Conservation (phyloP, 2,329 filamentous ascomycete genomes). For the Lachnellula suecica region DNA sequence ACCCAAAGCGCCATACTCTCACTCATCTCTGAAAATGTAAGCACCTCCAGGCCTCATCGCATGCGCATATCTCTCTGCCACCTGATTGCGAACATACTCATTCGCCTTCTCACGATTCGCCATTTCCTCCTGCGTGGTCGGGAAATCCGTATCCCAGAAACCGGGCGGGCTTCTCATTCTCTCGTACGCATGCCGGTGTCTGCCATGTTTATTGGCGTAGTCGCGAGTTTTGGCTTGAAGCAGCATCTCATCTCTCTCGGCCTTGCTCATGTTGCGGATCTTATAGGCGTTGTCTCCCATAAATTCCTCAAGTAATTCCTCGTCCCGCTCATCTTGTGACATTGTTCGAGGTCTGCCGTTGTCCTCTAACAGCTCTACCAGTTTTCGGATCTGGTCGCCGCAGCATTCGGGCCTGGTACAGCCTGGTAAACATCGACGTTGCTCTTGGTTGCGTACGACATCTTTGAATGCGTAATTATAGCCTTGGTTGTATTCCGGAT, state of each 20-base stretch:
- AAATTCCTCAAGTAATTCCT: constrained; percentile 53
- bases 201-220: constrained; percentile 73
- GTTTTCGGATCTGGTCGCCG: constrained; percentile 37
- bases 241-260: constrained; percentile 66
- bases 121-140: constrained; percentile 77
- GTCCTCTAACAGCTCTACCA: constrained; percentile 25
- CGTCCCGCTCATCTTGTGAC: constrained; percentile 40
- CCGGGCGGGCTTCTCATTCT: constrained; percentile 75
- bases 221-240: constrained; percentile 73
- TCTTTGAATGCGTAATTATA: constrained; percentile 59
- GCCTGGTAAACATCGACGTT: constrained; percentile 58
- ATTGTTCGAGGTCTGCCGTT: constrained; percentile 17
- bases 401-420: constrained; percentile 60
- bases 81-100: constrained; percentile 59
- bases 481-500: constrained; percentile 58
- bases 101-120: constrained; percentile 64
- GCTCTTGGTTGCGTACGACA: constrained; percentile 56
- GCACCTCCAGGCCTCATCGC: constrained; percentile 74
- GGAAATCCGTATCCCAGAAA: constrained; percentile 90
- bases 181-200: constrained; percentile 73
- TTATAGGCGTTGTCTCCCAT: constrained; percentile 57
- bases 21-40: constrained; percentile 82
- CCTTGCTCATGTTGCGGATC: constrained; percentile 54
- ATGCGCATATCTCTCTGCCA: constrained; percentile 76
- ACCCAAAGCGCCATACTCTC: not conserved